These are phyloP conservation scores for Rutstroemia sp. DNA, from an alignment of 2,329 filamentous ascomycete species.

Conservation along the genomic window DNA sequence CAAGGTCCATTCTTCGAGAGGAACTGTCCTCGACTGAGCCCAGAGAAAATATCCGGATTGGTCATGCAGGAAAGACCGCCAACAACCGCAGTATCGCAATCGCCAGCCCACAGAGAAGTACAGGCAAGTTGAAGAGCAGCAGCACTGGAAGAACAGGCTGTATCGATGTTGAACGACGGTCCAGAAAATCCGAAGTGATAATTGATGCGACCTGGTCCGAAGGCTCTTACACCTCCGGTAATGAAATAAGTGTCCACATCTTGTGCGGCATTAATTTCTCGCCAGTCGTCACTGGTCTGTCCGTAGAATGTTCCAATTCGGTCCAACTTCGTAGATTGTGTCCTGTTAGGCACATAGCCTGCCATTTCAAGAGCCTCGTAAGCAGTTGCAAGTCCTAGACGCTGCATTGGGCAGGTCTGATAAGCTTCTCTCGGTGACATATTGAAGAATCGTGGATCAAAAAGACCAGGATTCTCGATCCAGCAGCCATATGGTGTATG, in stretches of 20 bases:
- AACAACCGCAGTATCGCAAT: conserved; percentile 28
- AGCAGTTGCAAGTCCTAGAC: conserved; percentile 66
- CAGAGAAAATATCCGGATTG: conserved; percentile 27
- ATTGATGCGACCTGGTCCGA: conserved; percentile 31
- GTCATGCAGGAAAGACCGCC: conserved; percentile 28
- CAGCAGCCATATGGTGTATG: conserved; percentile 65
- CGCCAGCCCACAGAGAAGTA: conserved; percentile 24
- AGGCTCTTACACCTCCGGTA: conserved; percentile 28
- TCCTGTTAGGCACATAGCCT: conserved; percentile 51
- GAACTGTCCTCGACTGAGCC: conserved; percentile 27
- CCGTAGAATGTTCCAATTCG: conserved; percentile 29
- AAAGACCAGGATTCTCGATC: conserved; percentile 63
- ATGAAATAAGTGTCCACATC: conserved; percentile 29
- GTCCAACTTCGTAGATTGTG: conserved; percentile 35
- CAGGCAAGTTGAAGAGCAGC: conserved; percentile 31
- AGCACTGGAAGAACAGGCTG: conserved; percentile 35
- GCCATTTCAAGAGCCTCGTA: conserved; percentile 80
- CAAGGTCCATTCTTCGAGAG: conserved; percentile 36
- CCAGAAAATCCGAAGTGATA: conserved; percentile 38
- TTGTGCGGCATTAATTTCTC: conserved; percentile 27
- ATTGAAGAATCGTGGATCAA: conserved; percentile 81
- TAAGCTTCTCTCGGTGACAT: conserved; percentile 77
- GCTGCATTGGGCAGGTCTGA: conserved; percentile 75
- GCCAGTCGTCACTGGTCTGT: conserved; percentile 28
- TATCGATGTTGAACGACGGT: conserved; percentile 35